A percentile compares a stretch with the other conserved stretches of the same genome.
phyloP scores from a whole-genome alignment of 2,329 filamentous ascomycete species.

The Tricladium varicosporioides region DNA sequence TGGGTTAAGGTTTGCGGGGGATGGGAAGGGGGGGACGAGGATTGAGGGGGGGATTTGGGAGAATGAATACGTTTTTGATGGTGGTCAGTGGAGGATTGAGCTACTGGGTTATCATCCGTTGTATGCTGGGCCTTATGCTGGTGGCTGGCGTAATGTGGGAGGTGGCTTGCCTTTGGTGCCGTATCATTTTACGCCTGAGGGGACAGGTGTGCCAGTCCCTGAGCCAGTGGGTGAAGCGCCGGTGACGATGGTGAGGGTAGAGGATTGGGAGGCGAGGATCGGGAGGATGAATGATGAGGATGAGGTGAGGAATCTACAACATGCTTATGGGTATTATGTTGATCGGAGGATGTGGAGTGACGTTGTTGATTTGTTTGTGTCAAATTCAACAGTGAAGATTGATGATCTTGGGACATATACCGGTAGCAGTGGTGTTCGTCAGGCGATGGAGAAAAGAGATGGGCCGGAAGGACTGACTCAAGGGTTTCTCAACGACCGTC shows the following conservation, averaged over 20 bases:
- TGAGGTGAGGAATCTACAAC: constrained; percentile 6
- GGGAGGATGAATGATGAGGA: constrained; percentile 7
- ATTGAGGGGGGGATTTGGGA: constrained; percentile 9
- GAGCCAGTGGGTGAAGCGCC: neutral
- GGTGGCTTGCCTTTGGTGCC: neutral
- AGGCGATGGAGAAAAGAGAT: constrained; percentile 2
- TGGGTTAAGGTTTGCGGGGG: constrained; percentile 6
- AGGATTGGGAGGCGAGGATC: constrained; percentile 2
- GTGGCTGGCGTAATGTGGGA: constrained; percentile 7
- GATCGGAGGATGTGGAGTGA: constrained; percentile 11
- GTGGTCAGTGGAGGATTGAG: constrained; percentile 2
- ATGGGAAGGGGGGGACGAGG: constrained; percentile 2
- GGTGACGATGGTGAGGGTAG: neutral
- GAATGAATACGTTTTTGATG: constrained; percentile 1
- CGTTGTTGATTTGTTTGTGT: constrained; percentile 7
- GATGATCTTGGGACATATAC: neutral
- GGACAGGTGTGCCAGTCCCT: constrained; percentile 5
- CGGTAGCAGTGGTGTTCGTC: neutral
- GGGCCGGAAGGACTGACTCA: constrained; percentile 5
- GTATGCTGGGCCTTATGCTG: constrained; percentile 7
- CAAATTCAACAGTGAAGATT: constrained; percentile 2
- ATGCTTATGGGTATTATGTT: constrained; percentile 9
- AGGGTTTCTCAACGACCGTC: constrained; percentile 9
- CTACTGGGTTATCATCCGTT: constrained; percentile 2
- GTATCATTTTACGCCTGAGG: constrained; percentile 10